Conservation (phyloP, 768 basidiomycete species). For the Rhodosporidiobolus odoratus region DNA sequence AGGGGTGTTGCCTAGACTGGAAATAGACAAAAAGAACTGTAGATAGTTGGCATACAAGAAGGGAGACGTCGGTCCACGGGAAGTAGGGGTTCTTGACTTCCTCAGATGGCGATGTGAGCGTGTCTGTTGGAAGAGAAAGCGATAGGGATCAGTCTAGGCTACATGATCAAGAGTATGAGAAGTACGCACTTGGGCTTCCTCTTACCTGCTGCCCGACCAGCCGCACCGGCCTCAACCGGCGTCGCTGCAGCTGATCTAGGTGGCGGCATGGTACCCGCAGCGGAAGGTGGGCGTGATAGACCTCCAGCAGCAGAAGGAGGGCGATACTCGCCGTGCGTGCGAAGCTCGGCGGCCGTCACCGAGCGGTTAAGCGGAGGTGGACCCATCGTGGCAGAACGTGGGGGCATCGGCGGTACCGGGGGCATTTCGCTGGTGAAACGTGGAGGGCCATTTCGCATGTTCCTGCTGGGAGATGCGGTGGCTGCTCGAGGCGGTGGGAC, state of each 20-base stretch:
- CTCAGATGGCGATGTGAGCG: too few species aligned
- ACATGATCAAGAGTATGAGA: neutral
- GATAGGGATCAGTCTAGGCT: too few species aligned
- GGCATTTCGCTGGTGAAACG: conserved; percentile 16
- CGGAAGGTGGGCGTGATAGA: neutral
- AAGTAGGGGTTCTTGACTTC: neutral
- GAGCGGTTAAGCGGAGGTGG: conserved; percentile 30
- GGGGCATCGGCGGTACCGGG: conserved; percentile 31
- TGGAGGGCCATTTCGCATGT: conserved; percentile 12
- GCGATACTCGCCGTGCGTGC: neutral
- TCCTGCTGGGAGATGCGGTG: conserved; percentile 34
- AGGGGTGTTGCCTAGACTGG: neutral
- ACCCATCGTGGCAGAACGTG: neutral
- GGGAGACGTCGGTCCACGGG: neutral
- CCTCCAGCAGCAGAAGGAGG: neutral
- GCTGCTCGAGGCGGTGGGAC: conserved; percentile 34
- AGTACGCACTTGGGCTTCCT: neutral
- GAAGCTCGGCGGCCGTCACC: conserved; percentile 20
- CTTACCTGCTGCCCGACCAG: neutral
- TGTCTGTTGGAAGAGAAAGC: too few species aligned
- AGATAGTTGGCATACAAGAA: too few species aligned
- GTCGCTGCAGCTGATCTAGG: neutral
- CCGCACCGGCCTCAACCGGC: neutral
- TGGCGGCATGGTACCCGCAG: neutral
- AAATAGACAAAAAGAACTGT: neutral